These are phyloP conservation scores for Starmerella sp. DNA, from an alignment of 805 yeast species.

Conservation along the genomic window DNA sequence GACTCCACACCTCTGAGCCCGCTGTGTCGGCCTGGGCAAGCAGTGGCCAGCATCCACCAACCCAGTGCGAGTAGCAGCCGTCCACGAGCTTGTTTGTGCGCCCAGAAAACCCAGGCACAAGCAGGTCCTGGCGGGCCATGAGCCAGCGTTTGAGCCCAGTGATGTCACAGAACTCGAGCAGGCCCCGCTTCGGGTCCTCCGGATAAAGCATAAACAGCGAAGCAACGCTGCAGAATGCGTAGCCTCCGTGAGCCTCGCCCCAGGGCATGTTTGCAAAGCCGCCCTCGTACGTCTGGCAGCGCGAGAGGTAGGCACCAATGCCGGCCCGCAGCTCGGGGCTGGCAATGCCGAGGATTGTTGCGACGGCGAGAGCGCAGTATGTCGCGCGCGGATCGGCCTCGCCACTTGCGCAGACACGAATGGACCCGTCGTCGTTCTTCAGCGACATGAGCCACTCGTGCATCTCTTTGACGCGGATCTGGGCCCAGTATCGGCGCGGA, in stretches of 20 bases:
- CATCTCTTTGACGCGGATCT: constrained; percentile 38
- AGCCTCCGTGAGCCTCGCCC: constrained; percentile 96
- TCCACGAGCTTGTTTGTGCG: constrained; percentile 89
- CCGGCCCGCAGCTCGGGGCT: constrained; percentile 42
- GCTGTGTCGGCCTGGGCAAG: constrained; percentile 42
- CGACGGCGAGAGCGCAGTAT: constrained; percentile 72
- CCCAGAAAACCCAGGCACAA: constrained; percentile 86
- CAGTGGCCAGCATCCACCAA: constrained; percentile 64
- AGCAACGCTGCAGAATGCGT: constrained; percentile 80
- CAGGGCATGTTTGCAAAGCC: constrained; percentile 80
- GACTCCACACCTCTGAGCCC: constrained; percentile 16
- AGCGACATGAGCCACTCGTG: constrained; percentile 55
- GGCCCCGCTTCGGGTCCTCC: constrained; percentile 26
- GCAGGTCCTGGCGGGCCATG: constrained; percentile 43
- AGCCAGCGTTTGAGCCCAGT: constrained; percentile 53
- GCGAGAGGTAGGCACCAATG: constrained; percentile 46
- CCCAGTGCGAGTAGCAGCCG: constrained; percentile 94
- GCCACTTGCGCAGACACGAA: constrained; percentile 62
- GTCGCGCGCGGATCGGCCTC: constrained; percentile 74
- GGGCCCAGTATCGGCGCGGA: constrained; percentile 34
- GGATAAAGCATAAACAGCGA: constrained; percentile 40
- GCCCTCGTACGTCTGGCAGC: constrained; percentile 88
- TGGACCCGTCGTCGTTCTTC: constrained; percentile 65
- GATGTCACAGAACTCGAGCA: constrained; percentile 36
- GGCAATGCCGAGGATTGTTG: constrained; percentile 48